Percentiles rank a stretch among this genome's conserved stretches.
Evolutionary conservation across 2,329 filamentous ascomycete species (phyloP).

Genomic region (Endothia cerciana): DNA sequence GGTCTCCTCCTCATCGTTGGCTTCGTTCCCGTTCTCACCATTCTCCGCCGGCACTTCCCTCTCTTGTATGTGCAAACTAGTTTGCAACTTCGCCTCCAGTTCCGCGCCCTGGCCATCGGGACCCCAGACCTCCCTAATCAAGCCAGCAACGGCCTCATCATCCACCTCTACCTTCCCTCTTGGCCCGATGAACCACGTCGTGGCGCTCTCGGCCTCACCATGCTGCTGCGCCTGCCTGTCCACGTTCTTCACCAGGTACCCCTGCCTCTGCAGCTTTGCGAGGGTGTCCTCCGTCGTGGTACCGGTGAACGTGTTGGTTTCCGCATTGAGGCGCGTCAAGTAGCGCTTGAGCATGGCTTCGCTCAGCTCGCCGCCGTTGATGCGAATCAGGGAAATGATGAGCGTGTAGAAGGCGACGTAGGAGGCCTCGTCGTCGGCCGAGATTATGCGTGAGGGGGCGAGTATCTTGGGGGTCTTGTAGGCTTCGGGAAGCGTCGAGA

Average conservation of each 20-base stretch:
- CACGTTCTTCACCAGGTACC: constrained; percentile 76
- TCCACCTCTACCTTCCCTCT: constrained; percentile 86
- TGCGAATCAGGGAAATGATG: constrained; percentile 74
- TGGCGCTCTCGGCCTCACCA: constrained; percentile 69
- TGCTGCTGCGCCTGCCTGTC: constrained; percentile 58
- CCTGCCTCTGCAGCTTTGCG: constrained; percentile 76
- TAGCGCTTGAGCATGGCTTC: constrained; percentile 81
- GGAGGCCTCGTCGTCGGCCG: constrained; percentile 69
- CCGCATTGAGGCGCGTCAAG: constrained; percentile 74
- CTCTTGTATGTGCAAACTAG: constrained; percentile 61
- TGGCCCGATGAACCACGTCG: constrained; percentile 84
- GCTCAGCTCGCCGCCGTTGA: constrained; percentile 73
- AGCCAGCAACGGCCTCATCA: constrained; percentile 70
- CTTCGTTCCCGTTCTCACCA: constrained; percentile 24
- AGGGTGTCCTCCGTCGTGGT: constrained; percentile 78
- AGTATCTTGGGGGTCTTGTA: constrained; percentile 72
- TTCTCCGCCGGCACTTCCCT: constrained; percentile 30
- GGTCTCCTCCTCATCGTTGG: constrained; percentile 30
- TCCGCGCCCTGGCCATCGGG: constrained; percentile 50
- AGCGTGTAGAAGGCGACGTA: constrained; percentile 83
- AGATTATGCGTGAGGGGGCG: constrained; percentile 68
- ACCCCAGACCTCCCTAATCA: constrained; percentile 67
- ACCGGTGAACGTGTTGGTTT: constrained; percentile 69
- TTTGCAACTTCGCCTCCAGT: constrained; percentile 61
- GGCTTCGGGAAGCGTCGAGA: constrained; percentile 68